These are phyloP conservation scores for Parsonsia alboflavescens DNA, from an alignment of 257 asterid genomes.

Conservation along the genomic window DNA sequence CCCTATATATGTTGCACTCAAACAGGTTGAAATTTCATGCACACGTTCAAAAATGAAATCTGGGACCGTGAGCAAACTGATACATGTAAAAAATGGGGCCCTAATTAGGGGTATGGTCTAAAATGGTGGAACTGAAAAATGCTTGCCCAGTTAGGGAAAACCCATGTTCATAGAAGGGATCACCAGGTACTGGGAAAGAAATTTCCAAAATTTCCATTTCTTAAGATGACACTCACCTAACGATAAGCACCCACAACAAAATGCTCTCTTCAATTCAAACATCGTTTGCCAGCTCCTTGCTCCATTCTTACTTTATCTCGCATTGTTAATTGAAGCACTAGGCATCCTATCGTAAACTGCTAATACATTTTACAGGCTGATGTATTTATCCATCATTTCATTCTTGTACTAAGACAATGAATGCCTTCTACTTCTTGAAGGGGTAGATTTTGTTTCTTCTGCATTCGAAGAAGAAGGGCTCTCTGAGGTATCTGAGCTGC, in stretches of 20 bases:
- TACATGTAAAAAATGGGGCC: no score
- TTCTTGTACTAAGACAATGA: slow-evolving; percentile 22
- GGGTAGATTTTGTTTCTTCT: slow-evolving; percentile 60
- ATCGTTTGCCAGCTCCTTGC: not conserved
- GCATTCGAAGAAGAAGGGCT: slow-evolving; percentile 72
- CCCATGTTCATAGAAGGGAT: no score
- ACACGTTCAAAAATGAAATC: no score
- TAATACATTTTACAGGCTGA: slow-evolving; percentile 18
- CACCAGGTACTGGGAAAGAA: no score
- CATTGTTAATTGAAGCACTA: not conserved
- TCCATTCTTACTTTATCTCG: not conserved
- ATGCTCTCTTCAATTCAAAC: not conserved
- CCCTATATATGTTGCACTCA: no score
- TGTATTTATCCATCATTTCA: not conserved
- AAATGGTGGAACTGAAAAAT: no score
- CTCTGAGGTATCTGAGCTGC: slow-evolving; percentile 83
- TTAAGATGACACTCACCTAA: no score
- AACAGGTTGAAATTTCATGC: no score
- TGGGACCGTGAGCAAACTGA: no score
- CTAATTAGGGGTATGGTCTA: no score
- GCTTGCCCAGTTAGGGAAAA: no score
- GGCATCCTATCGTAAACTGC: slow-evolving; percentile 5
- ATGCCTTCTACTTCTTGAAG: slow-evolving; percentile 58
- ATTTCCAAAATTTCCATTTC: no score
- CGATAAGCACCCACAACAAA: not conserved